Percentiles rank a stretch among this genome's conserved stretches.
Evolutionary conservation across 2,329 filamentous ascomycete species (phyloP).

Genomic region (Leptodontidium sp.): DNA sequence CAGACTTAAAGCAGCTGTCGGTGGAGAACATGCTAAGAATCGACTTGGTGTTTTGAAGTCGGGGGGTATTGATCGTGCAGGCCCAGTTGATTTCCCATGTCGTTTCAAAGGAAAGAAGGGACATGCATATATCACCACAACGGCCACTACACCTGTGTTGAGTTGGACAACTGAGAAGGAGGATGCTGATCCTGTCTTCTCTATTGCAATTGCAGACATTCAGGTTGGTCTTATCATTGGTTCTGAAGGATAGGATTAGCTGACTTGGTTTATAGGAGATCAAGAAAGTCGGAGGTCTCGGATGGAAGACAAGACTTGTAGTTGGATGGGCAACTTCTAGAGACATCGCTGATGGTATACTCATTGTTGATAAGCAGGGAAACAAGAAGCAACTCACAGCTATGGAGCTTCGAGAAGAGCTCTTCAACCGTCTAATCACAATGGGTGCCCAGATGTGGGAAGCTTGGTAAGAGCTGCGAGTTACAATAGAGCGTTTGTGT

Average conservation of each 20-base stretch:
- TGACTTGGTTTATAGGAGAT: slow-evolving; percentile 57
- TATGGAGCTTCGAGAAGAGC: slow-evolving; percentile 74
- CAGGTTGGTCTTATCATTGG: slow-evolving; percentile 35
- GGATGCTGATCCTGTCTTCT: slow-evolving; percentile 70
- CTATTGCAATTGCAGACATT: slow-evolving; percentile 74
- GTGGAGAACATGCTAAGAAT: slow-evolving; percentile 69
- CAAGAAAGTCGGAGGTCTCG: slow-evolving; percentile 81
- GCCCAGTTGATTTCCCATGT: slow-evolving; percentile 80
- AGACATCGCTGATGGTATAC: slow-evolving; percentile 74
- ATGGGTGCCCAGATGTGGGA: slow-evolving; percentile 88
- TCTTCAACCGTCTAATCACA: slow-evolving; percentile 81
- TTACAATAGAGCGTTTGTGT: background rate
- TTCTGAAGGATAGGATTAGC: background rate
- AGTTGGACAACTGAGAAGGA: slow-evolving; percentile 54
- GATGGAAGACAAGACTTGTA: slow-evolving; percentile 85
- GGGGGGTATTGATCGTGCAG: slow-evolving; percentile 57
- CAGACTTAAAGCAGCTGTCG: slow-evolving; percentile 66
- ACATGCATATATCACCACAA: slow-evolving; percentile 73
- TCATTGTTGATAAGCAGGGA: slow-evolving; percentile 57
- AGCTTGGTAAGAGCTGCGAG: slow-evolving; percentile 61
- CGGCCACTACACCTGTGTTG: slow-evolving; percentile 73
- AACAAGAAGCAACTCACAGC: slow-evolving; percentile 72
- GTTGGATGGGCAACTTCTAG: slow-evolving; percentile 80
- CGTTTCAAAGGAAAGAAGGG: slow-evolving; percentile 77
- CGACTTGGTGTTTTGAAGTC: slow-evolving; percentile 72